A percentile compares a stretch with the other conserved stretches of the same genome.
Conservation (phyloP, 140 eudicot genomes). For the Bidens hawaiensis region DNA sequence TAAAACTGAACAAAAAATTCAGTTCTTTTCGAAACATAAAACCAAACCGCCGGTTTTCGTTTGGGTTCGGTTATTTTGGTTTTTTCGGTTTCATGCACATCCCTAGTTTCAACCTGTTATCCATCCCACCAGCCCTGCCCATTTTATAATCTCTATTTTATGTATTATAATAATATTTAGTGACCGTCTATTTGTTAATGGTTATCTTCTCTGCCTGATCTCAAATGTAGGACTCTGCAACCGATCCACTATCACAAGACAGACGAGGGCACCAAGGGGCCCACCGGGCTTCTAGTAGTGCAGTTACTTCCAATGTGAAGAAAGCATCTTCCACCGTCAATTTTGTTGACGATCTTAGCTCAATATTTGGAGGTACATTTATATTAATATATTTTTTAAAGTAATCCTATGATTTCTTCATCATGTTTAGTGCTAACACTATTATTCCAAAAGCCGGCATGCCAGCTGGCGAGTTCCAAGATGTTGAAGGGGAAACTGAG, state of each 20-base stretch:
- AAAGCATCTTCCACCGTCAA: slow-evolving; percentile 67
- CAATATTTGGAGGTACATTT: slow-evolving; percentile 73
- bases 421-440: slow-evolving; percentile 7
- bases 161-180: neutral
- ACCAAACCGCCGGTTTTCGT: no score
- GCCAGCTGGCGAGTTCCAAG: slow-evolving; percentile 78
- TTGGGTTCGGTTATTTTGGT: no score
- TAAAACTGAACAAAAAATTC: no score
- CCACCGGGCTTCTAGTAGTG: slow-evolving; percentile 40
- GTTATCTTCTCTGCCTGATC: slow-evolving; percentile 9
- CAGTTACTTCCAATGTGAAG: slow-evolving; percentile 52
- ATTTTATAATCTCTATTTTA: neutral
- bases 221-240: slow-evolving; percentile 48
- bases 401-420: slow-evolving; percentile 9
- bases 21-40: no score
- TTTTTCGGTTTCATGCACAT: no score
- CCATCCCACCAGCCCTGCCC: neutral
- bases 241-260: slow-evolving; percentile 52
- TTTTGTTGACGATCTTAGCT: slow-evolving; percentile 79
- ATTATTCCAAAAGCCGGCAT: slow-evolving; percentile 45
- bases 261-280: slow-evolving; percentile 57
- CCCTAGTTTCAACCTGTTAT: neutral
- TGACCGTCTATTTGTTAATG: neutral
- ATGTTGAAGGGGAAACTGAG: slow-evolving; percentile 85
- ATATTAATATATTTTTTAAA: neutral